Conservation (phyloP, 2,329 filamentous ascomycete genomes). For the Monosporascus sp. region DNA sequence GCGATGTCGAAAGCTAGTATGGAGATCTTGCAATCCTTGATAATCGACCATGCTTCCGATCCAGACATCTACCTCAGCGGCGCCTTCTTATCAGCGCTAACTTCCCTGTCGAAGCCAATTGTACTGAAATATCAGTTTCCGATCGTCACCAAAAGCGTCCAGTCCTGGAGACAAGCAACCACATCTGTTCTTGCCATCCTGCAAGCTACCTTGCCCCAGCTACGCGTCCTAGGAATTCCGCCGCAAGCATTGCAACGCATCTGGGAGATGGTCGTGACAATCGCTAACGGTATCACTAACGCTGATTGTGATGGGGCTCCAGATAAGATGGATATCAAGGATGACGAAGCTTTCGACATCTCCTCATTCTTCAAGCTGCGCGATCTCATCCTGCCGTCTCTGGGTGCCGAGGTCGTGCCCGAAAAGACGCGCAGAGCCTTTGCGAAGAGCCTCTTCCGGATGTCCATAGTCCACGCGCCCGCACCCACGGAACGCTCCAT, state of each 20-base stretch:
- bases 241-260: slow-evolving; percentile 47
- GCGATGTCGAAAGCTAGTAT: slow-evolving; percentile 84
- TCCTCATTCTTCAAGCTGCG: slow-evolving; percentile 64
- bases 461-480: slow-evolving; percentile 72
- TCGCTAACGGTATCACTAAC: slow-evolving; percentile 63
- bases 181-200: slow-evolving; percentile 64
- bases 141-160: slow-evolving; percentile 62
- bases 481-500: slow-evolving; percentile 47
- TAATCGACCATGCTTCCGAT: slow-evolving; percentile 54
- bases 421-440: slow-evolving; percentile 65
- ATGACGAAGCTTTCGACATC: slow-evolving; percentile 81
- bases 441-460: slow-evolving; percentile 70
- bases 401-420: slow-evolving; percentile 62
- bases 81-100: slow-evolving; percentile 60
- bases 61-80: slow-evolving; percentile 65
- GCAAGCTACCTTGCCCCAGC: slow-evolving; percentile 56
- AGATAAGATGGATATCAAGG: slow-evolving; percentile 43
- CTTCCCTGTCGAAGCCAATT: slow-evolving; percentile 65
- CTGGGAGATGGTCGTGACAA: slow-evolving; percentile 64
- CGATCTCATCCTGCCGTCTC: slow-evolving; percentile 65
- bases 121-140: slow-evolving; percentile 75
- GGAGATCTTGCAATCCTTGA: slow-evolving; percentile 57
- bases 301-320: slow-evolving; percentile 52
- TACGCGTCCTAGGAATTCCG: slow-evolving; percentile 45
- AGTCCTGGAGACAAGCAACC: slow-evolving; percentile 78